Percentiles rank a stretch among this genome's conserved stretches.
Evolutionary conservation across 169 alveolate species (phyloP).

Genomic region (Fabrea salina): DNA sequence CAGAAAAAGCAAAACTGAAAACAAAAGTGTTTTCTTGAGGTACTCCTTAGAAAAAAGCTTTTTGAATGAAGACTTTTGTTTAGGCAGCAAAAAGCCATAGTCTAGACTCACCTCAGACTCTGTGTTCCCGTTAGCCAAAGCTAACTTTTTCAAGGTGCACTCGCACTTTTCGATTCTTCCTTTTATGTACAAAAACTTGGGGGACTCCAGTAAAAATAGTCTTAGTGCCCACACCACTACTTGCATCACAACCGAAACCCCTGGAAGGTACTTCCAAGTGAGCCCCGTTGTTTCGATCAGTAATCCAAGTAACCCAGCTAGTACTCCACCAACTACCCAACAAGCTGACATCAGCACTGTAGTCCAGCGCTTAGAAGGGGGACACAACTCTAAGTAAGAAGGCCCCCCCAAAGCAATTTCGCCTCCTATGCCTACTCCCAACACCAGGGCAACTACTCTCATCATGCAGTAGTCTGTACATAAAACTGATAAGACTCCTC

Average conservation of each 20-base stretch:
- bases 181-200: not conserved
- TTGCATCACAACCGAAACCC: no score
- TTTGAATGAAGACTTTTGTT: not conserved
- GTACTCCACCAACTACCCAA: not conserved
- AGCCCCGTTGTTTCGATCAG: not conserved
- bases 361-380: conserved; percentile 24
- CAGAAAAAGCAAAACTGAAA: not conserved
- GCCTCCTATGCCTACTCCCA: conserved; percentile 16
- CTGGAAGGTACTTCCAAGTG: no score
- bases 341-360: not conserved
- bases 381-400: not conserved
- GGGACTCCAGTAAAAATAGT: not conserved
- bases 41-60: not conserved
- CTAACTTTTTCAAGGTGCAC: no score
- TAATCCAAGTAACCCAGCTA: not conserved
- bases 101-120: no score
- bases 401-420: not conserved
- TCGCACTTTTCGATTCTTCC: not conserved
- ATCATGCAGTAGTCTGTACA: not conserved
- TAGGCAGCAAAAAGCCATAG: no score
- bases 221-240: not conserved
- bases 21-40: not conserved
- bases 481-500: not conserved
- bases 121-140: no score
- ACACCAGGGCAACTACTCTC: not conserved